Percentiles rank a stretch among this genome's conserved stretches.
These are phyloP conservation scores for Globisporangium heterothallicum DNA, from an alignment of 352 stramenopile genomes.

Conservation along the genomic window DNA sequence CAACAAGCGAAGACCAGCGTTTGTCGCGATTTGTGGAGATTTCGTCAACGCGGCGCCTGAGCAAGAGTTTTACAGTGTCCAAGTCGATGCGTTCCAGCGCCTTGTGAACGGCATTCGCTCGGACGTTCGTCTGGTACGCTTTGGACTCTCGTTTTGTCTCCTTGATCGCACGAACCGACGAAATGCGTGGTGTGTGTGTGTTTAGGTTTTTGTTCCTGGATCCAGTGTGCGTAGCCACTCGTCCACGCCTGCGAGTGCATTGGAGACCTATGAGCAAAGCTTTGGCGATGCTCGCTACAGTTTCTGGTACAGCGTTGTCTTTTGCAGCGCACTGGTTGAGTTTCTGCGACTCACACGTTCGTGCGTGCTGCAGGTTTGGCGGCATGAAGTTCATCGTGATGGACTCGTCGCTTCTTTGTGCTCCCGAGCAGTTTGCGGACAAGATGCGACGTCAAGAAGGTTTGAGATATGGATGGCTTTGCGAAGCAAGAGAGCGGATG, in stretches of 20 bases:
- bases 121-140: conserved; percentile 55
- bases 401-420: conserved; percentile 45
- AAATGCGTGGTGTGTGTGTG: neutral
- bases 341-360: neutral
- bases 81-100: conserved; percentile 52
- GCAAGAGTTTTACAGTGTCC: conserved; percentile 32
- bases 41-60: conserved; percentile 37
- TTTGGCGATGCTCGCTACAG: conserved; percentile 72
- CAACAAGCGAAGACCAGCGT: conserved; percentile 47
- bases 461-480: conserved; percentile 11
- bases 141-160: neutral
- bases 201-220: conserved; percentile 49
- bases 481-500: neutral
- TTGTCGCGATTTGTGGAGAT: conserved; percentile 65
- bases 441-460: conserved; percentile 48
- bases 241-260: conserved; percentile 1
- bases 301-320: conserved; percentile 47
- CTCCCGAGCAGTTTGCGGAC: conserved; percentile 20
- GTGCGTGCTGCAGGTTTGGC: conserved; percentile 35
- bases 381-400: conserved; percentile 77
- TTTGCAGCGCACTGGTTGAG: neutral
- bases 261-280: conserved; percentile 29
- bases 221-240: conserved; percentile 15
- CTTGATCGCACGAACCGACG: neutral
- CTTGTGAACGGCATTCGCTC: conserved; percentile 56